Percentiles rank a stretch among this genome's conserved stretches.
These are phyloP conservation scores for Pythium myriotylum DNA, from an alignment of 352 stramenopile genomes.

Conservation along the genomic window DNA sequence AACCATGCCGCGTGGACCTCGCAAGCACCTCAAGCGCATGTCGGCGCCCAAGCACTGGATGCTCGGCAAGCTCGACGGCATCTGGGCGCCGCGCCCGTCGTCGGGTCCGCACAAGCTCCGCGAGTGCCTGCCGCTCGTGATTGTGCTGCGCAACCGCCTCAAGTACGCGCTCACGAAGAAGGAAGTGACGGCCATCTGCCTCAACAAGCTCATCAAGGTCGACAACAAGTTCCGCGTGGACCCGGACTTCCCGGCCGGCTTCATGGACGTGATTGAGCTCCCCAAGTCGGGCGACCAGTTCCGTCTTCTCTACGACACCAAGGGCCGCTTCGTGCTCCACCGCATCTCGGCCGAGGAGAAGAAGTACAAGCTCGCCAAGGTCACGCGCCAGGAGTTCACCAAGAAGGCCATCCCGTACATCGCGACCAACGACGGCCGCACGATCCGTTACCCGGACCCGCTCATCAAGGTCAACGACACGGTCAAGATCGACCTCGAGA, in stretches of 20 bases:
- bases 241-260: conserved; percentile 97
- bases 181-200: conserved; percentile 99
- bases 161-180: conserved; percentile 99
- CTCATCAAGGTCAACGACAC: conserved; percentile 99
- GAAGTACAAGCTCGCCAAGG: conserved; percentile 99
- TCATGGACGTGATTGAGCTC: conserved; percentile 99
- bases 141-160: conserved; percentile 98
- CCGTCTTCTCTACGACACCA: conserved; percentile 98
- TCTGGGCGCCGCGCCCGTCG: conserved; percentile 93
- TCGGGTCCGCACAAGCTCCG: conserved; percentile 98
- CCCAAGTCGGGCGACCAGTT: conserved; percentile 97
- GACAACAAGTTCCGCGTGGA: conserved; percentile 97
- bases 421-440: conserved; percentile 98
- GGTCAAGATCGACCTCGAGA: conserved; percentile 98
- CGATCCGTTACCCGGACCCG: conserved; percentile 98
- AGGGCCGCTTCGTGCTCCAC: conserved; percentile 99
- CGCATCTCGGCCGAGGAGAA: conserved; percentile 96
- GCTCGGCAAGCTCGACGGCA: conserved; percentile 90
- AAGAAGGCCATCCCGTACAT: conserved; percentile 98
- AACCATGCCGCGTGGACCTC: conserved; percentile 81
- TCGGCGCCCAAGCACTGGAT: conserved; percentile 89
- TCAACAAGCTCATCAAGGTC: conserved; percentile 99
- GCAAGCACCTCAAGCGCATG: conserved; percentile 90
- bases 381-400: conserved; percentile 95
- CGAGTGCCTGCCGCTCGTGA: conserved; percentile 97